Evolutionary conservation across 2,329 filamentous ascomycete genomes (phyloP).

Genomic region (Madurella fahalii): DNA sequence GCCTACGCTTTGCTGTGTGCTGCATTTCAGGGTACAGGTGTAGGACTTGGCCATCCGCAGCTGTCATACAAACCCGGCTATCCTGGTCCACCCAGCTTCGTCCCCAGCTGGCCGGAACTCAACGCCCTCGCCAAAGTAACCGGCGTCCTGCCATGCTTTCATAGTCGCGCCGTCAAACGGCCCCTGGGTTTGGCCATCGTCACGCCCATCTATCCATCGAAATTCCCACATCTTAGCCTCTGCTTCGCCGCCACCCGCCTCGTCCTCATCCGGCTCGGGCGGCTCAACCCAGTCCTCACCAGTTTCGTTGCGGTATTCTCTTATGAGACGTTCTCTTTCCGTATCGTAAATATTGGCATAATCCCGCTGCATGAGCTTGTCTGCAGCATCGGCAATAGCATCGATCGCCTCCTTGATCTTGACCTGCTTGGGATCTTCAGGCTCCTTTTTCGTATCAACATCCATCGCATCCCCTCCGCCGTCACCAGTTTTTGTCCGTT

Average conservation of each 20-base stretch:
- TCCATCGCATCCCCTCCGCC: constrained; percentile 61
- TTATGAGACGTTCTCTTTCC: constrained; percentile 75
- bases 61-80: constrained; percentile 26
- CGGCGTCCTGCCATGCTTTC: constrained; percentile 85
- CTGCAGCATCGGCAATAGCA: constrained; percentile 82
- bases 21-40: neutral
- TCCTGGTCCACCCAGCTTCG: constrained; percentile 36
- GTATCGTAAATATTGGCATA: constrained; percentile 88
- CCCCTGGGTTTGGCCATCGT: constrained; percentile 73
- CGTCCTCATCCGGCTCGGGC: constrained; percentile 28
- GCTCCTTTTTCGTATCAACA: constrained; percentile 56
- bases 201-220: constrained; percentile 83
- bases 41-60: neutral
- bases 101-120: constrained; percentile 64
- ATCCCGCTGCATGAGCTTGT: constrained; percentile 77
- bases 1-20: neutral
- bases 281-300: constrained; percentile 74
- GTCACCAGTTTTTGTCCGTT: constrained; percentile 55
- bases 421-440: constrained; percentile 64
- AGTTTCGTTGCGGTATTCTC: constrained; percentile 79
- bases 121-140: constrained; percentile 88
- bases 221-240: constrained; percentile 71
- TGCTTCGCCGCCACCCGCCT: constrained; percentile 28
- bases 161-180: constrained; percentile 83
- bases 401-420: constrained; percentile 71